Evolutionary conservation across 202 grass and related monocot genomes (phyloP).

Genomic region (Digitaria exilis): DNA sequence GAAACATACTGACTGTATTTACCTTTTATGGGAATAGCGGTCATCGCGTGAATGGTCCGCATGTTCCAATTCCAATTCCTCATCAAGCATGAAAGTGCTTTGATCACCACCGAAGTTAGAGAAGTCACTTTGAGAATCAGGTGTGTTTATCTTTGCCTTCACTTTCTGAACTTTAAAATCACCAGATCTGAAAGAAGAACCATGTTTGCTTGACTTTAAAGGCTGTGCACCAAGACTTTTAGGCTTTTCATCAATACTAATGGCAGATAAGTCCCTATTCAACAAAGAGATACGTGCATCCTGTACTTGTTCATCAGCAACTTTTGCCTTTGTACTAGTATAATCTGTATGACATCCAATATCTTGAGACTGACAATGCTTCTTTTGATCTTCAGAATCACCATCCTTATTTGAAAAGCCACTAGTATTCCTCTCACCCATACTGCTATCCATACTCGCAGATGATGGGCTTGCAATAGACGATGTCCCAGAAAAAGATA

Average conservation of each 20-base stretch:
- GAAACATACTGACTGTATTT: slow-evolving; percentile 40
- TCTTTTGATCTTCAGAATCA: slow-evolving; percentile 49
- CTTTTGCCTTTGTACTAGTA: slow-evolving; percentile 25
- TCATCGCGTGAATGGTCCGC: slow-evolving; percentile 45
- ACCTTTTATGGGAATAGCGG: slow-evolving; percentile 75
- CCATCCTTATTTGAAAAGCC: slow-evolving; percentile 40
- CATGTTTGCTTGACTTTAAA: slow-evolving; percentile 38
- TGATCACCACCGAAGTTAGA: slow-evolving; percentile 67
- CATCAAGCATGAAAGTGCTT: slow-evolving; percentile 98
- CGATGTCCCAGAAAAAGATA: slow-evolving; percentile 41
- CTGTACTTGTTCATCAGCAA: slow-evolving; percentile 35
- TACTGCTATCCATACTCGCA: slow-evolving; percentile 44
- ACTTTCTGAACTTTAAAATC: slow-evolving; percentile 53
- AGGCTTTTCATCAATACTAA: slow-evolving; percentile 37
- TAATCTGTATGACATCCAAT: slow-evolving; percentile 30
- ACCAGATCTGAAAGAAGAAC: slow-evolving; percentile 36
- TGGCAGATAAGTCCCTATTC: slow-evolving; percentile 42
- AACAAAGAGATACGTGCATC: slow-evolving; percentile 41
- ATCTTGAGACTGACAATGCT: slow-evolving; percentile 42
- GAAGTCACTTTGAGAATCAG: slow-evolving; percentile 42
- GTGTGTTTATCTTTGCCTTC: slow-evolving; percentile 41
- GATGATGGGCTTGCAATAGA: slow-evolving; percentile 49
- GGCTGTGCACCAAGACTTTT: slow-evolving; percentile 30
- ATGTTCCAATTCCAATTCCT: slow-evolving; percentile 92
- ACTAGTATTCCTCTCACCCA: slow-evolving; percentile 36